Evolutionary conservation across 2,329 filamentous ascomycete genomes (phyloP), one percentile per base, ranked within the genome.

Genomic region (Claviceps sp.): DNA sequence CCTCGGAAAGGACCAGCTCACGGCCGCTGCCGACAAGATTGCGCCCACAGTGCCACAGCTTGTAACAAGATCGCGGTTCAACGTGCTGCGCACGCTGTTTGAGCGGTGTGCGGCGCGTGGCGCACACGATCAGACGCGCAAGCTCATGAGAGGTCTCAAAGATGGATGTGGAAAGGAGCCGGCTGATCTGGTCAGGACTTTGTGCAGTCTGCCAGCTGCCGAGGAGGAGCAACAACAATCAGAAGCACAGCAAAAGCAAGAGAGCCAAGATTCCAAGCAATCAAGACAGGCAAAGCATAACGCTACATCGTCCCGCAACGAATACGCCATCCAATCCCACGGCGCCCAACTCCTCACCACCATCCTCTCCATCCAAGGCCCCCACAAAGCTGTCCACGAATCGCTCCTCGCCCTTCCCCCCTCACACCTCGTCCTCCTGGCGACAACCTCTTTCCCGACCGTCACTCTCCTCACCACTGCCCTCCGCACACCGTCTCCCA

Each of bases 1-100:
- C 51, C 74, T 97, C 11, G 85, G 87, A 65, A 90, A 88, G 63
- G 89, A 95, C 54, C 89, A 96, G 62, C 74, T 98, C 8, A 74
- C 83, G 43, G 79, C 81, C 52, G 87, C 86, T 0, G 78, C 89
- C 52, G 74, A 82, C 48, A 76, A 82, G 60, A 85, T 95, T 52
- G 66, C 84, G 4, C 84, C 88, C 0, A 82, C 88, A 51, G 76
- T 96, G 5, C 75, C 81, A 0, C 78, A 78, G 48, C 74, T 97
- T 8, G 77, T 96, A 8, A 76, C 86, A 50, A 81, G 88, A 54
- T 82, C 82, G 41, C 79, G 91, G 46, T 86, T 87, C 55, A 83
- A 85, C 52, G 84, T 95, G 11, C 78, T 96, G 60, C 87, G 84
- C 63, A 82, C 84, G 0, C 71, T 97, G 3, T 84, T 97, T 55